A percentile compares a stretch with the other conserved stretches of the same genome.
phyloP scores from a whole-genome alignment of 2,329 filamentous ascomycete species.

The Chrysoporthe deuterocubensis region DNA sequence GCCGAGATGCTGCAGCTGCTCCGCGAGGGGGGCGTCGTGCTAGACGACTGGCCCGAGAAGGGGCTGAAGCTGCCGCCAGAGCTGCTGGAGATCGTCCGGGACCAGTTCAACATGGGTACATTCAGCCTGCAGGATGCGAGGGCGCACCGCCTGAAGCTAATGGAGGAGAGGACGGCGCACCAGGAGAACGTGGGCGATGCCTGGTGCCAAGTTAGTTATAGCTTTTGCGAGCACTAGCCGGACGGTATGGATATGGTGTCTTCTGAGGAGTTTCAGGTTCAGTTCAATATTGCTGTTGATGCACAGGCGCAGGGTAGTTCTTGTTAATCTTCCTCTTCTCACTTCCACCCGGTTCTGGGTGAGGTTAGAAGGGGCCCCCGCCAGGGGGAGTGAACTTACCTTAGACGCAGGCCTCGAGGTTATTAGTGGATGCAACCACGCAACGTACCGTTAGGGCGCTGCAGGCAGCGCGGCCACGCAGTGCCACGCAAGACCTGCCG shows the following conservation, averaged over 20 bases:
- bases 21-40: slow-evolving; percentile 10
- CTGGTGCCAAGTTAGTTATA: not conserved
- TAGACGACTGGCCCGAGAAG: not conserved
- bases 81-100: slow-evolving; percentile 20
- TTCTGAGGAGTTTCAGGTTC: not conserved
- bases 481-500: too few species aligned
- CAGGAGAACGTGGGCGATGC: not conserved
- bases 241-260: not conserved
- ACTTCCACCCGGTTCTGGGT: not conserved
- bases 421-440: not conserved
- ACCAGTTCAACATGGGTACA: not conserved
- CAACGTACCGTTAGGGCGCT: not conserved
- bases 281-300: not conserved
- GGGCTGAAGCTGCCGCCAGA: slow-evolving; percentile 21
- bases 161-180: slow-evolving; percentile 21
- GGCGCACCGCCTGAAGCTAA: slow-evolving; percentile 28
- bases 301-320: not conserved
- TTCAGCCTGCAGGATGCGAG: slow-evolving; percentile 29
- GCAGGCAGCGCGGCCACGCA: not conserved
- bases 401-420: not conserved
- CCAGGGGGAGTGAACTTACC: not conserved
- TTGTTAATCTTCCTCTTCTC: not conserved
- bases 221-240: slow-evolving; percentile 16
- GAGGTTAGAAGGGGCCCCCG: not conserved
- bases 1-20: slow-evolving; percentile 28